phyloP scores from a whole-genome alignment of 1,139 yeast genomes.

The Kluyveromyces marxianus region DNA sequence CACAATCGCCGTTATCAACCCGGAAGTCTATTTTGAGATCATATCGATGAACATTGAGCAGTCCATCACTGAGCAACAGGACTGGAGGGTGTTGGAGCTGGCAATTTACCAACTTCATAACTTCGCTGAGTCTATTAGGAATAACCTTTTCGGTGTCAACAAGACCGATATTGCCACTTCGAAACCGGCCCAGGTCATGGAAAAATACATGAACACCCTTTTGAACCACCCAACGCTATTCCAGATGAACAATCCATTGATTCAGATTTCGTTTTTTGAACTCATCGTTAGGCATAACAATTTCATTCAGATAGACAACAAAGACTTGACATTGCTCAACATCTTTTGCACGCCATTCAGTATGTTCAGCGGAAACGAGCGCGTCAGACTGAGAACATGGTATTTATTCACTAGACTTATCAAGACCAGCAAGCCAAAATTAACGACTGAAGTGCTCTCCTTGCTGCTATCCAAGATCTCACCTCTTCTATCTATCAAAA shows the following conservation, averaged over 20 bases:
- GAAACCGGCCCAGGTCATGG: slow-evolving; percentile 53
- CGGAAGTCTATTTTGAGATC: slow-evolving; percentile 63
- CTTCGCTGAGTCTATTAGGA: slow-evolving; percentile 73
- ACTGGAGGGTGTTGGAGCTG: slow-evolving; percentile 81
- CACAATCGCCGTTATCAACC: slow-evolving; percentile 67
- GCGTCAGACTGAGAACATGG: slow-evolving; percentile 84
- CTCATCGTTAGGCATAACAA: slow-evolving; percentile 71
- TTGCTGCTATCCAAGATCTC: slow-evolving; percentile 42
- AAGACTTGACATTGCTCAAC: slow-evolving; percentile 55
- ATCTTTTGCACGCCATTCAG: slow-evolving; percentile 77
- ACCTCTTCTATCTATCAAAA: slow-evolving; percentile 52
- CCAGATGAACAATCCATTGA: slow-evolving; percentile 61
- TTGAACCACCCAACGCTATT: slow-evolving; percentile 35
- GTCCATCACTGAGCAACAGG: slow-evolving; percentile 38
- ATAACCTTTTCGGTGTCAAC: slow-evolving; percentile 60
- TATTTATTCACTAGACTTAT: slow-evolving; percentile 78
- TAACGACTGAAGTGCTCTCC: slow-evolving; percentile 44
- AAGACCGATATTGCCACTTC: slow-evolving; percentile 55
- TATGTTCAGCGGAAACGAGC: slow-evolving; percentile 61
- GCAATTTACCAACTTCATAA: slow-evolving; percentile 77
- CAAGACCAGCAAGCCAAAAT: slow-evolving; percentile 63
- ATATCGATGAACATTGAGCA: slow-evolving; percentile 56
- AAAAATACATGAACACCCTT: slow-evolving; percentile 46
- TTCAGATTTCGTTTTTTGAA: slow-evolving; percentile 78
- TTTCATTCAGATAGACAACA: slow-evolving; percentile 45